Evolutionary conservation across 1,284 basidiomycete species (phyloP), one percentile per base, ranked within the genome.

Genomic region (Pseudomicrostroma phylloplanum): DNA sequence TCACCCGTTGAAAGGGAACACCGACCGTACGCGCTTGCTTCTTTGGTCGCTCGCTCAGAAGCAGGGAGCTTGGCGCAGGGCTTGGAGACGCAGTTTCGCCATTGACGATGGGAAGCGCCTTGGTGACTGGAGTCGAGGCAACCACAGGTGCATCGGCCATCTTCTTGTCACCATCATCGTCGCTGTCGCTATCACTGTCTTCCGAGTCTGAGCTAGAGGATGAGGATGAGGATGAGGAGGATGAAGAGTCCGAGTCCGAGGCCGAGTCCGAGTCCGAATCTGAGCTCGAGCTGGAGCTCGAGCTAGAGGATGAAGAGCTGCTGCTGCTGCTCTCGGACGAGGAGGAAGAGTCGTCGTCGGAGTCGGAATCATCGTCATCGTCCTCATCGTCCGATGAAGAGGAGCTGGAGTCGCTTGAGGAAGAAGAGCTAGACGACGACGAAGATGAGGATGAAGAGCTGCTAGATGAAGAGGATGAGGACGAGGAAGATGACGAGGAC

Each of bases 1-100:
- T 89, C 64, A 97, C 86, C 40, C 94, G 84, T 77, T 88, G 87
- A 82, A 97, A 97, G 55, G 79, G 80, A 61, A 70, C 63, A 62
- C 55, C 54, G 6, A 48, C 54, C 26, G 64, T 59, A 26, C 30
- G 41, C 49, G 61, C 61, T 23, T 58, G 53, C 43, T 17, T n/a
- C 17, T 17, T 48, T 6, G 43, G 43, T 48, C 43, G 17, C 43
- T 48, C 17, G 12, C 6, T n/a, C 17, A 48, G 6, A 6, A 59
- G 42, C 11, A 55, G 23, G 53, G 26, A 11, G 81, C 78, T 57
- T 79, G 25, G 59, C 55, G 40, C 42, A 56, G 49, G 43, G 62
- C 56, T 59, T 23, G 53, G 58, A 9, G 57, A 63, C 48, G 53
- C 21, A 12, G 42, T 25, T 9, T 2, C 6, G 19, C 46, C 43